Evolutionary conservation across 2,329 filamentous ascomycete species (phyloP).

Genomic region (Alternaria tenuissima): DNA sequence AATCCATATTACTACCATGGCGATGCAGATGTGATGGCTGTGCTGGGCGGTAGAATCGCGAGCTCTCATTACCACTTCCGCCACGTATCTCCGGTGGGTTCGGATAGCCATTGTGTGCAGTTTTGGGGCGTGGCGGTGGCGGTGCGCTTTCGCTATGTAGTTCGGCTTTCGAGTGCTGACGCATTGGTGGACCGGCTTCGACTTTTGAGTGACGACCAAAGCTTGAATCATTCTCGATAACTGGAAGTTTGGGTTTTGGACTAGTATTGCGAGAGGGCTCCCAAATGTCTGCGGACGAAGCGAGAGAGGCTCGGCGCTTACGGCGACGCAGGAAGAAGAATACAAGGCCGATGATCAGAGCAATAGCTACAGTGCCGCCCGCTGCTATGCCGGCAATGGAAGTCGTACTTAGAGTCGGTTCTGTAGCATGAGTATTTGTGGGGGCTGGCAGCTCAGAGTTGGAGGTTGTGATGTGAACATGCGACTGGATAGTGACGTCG

Average conservation of each 20-base stretch:
- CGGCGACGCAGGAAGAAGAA: conserved; percentile 24
- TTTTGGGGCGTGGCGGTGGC: neutral
- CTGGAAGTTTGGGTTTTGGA: neutral
- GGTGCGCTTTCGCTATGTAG: neutral
- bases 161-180: neutral
- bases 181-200: neutral
- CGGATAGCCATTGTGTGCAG: neutral
- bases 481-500: neutral
- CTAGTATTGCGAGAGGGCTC: conserved; percentile 1
- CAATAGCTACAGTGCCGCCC: conserved; percentile 19
- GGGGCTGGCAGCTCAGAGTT: no score
- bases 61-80: neutral
- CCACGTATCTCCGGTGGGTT: neutral
- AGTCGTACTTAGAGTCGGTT: conserved; percentile 7
- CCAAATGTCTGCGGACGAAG: neutral
- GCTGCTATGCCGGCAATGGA: conserved; percentile 29
- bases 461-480: neutral
- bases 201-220: neutral
- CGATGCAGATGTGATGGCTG: neutral
- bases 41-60: neutral
- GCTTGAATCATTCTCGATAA: neutral
- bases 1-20: neutral
- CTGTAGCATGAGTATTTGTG: neutral
- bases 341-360: conserved; percentile 14
- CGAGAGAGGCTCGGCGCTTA: neutral